Conservation (phyloP, 2,329 filamentous ascomycete species). For the Cytospora piceae region DNA sequence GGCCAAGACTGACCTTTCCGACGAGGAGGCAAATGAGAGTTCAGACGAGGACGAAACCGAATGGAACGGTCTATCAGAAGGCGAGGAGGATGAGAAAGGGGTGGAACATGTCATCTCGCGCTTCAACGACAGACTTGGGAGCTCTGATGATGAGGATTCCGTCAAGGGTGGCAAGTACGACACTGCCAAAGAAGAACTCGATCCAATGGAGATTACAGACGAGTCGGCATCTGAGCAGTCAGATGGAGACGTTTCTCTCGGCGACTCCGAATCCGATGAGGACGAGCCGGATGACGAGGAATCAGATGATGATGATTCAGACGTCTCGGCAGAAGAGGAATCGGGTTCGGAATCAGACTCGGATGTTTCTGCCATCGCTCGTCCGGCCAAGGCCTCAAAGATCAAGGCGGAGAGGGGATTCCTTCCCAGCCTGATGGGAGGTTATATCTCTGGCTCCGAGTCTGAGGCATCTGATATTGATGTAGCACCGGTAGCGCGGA, state of each 20-base stretch:
- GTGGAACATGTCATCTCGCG: slow-evolving; percentile 40
- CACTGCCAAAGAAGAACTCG: slow-evolving; percentile 30
- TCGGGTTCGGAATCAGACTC: slow-evolving; percentile 16
- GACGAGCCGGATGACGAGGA: slow-evolving; percentile 18
- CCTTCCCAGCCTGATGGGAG: slow-evolving; percentile 75
- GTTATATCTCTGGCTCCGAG: slow-evolving; percentile 79
- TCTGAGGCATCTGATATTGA: slow-evolving; percentile 68
- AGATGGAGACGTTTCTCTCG: slow-evolving; percentile 35
- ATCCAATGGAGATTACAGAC: slow-evolving; percentile 30
- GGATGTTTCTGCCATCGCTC: slow-evolving; percentile 30
- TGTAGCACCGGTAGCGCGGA: slow-evolving; percentile 59
- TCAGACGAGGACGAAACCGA: slow-evolving; percentile 41
- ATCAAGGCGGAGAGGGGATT: slow-evolving; percentile 58
- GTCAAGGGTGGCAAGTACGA: slow-evolving; percentile 32
- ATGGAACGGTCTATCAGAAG: slow-evolving; percentile 44
- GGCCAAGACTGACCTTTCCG: slow-evolving; percentile 31
- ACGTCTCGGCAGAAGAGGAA: slow-evolving; percentile 14
- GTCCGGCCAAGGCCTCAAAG: slow-evolving; percentile 32
- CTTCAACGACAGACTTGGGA: slow-evolving; percentile 25
- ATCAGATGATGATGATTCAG: slow-evolving; percentile 11
- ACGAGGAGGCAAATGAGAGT: slow-evolving; percentile 36
- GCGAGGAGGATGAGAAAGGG: slow-evolving; percentile 40
- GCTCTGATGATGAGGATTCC: slow-evolving; percentile 32
- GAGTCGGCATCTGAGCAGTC: slow-evolving; percentile 31
- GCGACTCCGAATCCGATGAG: slow-evolving; percentile 33